These are phyloP conservation scores for Exidia glandulosa DNA, from an alignment of 768 basidiomycete species.

Conservation along the genomic window DNA sequence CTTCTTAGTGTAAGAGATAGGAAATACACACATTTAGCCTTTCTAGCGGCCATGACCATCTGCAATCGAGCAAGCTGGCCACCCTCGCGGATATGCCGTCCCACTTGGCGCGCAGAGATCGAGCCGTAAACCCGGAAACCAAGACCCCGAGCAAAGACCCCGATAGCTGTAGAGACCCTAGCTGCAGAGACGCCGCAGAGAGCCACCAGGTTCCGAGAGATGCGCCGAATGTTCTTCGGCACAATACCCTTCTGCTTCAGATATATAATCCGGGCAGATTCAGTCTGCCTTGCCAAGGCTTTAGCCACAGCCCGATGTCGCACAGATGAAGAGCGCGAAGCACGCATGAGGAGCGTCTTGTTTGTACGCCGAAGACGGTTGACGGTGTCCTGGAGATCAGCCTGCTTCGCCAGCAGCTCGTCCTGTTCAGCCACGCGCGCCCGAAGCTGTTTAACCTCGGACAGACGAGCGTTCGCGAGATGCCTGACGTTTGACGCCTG, in stretches of 20 bases:
- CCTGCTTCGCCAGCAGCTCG: background rate
- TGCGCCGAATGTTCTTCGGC: background rate
- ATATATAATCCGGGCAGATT: too few relatives aligned
- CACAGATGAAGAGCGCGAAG: background rate
- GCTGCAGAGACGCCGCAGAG: background rate
- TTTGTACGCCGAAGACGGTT: background rate
- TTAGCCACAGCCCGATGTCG: background rate
- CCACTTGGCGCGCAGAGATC: constrained; percentile 4
- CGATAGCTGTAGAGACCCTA: background rate
- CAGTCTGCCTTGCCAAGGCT: background rate
- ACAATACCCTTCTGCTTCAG: background rate
- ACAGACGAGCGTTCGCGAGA: background rate
- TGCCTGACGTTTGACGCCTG: background rate
- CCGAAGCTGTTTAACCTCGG: background rate
- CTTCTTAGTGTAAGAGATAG: background rate
- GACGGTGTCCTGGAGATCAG: background rate
- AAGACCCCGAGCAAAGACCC: background rate
- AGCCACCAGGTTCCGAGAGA: background rate
- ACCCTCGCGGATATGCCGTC: constrained; percentile 11
- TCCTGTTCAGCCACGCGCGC: background rate
- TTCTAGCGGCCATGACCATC: constrained; percentile 7
- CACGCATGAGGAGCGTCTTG: background rate
- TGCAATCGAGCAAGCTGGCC: constrained; percentile 13
- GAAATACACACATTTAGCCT: constrained; percentile 5
- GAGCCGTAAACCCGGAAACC: background rate